These are phyloP conservation scores for Thelonectria blattea DNA, from an alignment of 2,329 filamentous ascomycete species.

Conservation along the genomic window DNA sequence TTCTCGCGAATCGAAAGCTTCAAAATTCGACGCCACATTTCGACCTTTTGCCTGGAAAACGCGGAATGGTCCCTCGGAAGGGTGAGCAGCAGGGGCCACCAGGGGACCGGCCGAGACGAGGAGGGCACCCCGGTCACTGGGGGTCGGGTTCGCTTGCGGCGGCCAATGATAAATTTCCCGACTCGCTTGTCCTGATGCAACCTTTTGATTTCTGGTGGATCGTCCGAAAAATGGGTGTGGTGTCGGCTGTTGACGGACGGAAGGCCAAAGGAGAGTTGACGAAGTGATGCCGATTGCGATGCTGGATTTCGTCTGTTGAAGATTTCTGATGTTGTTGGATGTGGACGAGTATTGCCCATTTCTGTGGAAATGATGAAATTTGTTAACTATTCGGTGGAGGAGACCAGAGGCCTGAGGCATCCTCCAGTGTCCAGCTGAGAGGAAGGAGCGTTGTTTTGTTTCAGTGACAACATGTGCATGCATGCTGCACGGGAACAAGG, in stretches of 20 bases:
- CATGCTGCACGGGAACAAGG: neutral
- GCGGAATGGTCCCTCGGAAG: neutral
- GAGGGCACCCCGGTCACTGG: conserved; percentile 5
- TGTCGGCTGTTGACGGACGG: conserved; percentile 1
- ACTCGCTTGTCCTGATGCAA: conserved; percentile 40
- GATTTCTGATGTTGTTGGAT: too few relatives aligned
- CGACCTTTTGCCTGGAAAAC: neutral
- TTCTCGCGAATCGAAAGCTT: neutral
- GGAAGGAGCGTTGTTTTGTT: neutral
- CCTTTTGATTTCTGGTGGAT: conserved; percentile 17
- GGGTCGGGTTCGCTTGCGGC: conserved; percentile 37
- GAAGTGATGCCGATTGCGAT: too few relatives aligned
- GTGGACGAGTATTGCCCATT: too few relatives aligned
- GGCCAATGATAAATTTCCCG: conserved; percentile 40
- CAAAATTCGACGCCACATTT: neutral
- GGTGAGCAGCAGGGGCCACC: neutral
- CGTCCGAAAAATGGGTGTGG: neutral
- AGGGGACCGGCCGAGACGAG: neutral
- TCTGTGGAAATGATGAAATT: too few relatives aligned
- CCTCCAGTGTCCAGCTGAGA: neutral
- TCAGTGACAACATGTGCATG: neutral
- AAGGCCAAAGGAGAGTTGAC: neutral
- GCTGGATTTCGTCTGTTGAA: too few relatives aligned
- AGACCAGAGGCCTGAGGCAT: too few relatives aligned
- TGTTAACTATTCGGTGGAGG: too few relatives aligned